Conservation (phyloP, 306 rosid genomes). For the Luffa acutangula region DNA sequence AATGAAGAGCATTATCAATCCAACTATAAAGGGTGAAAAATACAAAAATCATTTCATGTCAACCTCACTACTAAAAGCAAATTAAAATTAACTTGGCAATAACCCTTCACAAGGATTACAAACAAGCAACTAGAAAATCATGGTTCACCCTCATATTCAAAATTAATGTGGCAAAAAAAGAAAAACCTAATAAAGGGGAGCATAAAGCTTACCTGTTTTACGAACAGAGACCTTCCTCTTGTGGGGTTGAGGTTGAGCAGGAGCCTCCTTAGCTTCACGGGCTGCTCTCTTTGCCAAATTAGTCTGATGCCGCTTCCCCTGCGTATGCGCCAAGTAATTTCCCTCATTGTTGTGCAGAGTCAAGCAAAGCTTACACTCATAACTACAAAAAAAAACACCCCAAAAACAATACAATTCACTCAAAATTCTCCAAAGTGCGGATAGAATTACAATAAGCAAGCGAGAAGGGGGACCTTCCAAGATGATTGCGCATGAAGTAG, state of each 20-base stretch:
- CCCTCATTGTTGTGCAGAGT: constrained; percentile 96
- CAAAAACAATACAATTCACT: neutral
- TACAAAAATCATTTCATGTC: neutral
- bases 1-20: neutral
- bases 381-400: constrained; percentile 28
- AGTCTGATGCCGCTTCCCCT: constrained; percentile 93
- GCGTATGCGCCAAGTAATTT: constrained; percentile 93
- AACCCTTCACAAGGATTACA: neutral
- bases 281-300: constrained; percentile 91
- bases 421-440: neutral
- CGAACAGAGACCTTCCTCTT: constrained; percentile 74
- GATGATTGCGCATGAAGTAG: constrained; percentile 94
- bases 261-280: constrained; percentile 93
- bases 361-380: constrained; percentile 86
- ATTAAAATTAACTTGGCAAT: neutral
- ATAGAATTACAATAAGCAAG: neutral
- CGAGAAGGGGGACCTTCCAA: constrained; percentile 38
- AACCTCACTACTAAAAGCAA: neutral
- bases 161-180: neutral
- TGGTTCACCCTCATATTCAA: neutral
- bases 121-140: neutral
- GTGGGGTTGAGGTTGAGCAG: constrained; percentile 96
- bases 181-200: neutral
- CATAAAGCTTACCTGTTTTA: constrained; percentile 39
- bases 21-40: neutral